Percentiles rank a stretch among this genome's conserved stretches.
phyloP scores from a whole-genome alignment of 2,329 filamentous ascomycete genomes.

The Botryotinia convoluta region DNA sequence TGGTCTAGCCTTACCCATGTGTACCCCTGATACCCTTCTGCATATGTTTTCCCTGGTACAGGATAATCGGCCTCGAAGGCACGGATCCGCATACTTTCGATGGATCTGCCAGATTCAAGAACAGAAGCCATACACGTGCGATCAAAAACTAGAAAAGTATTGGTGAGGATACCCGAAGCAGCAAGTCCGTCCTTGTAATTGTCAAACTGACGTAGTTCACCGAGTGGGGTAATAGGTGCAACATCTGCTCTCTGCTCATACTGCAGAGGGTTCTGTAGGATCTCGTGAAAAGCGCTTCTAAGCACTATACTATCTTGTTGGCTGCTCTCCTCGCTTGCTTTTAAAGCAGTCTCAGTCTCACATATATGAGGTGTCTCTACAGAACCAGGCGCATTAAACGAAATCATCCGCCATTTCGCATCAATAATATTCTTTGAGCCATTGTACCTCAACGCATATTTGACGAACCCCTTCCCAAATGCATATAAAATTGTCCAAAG shows the following conservation, averaged over 20 bases:
- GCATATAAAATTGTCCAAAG: not conserved
- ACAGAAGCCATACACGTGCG: too few relatives aligned
- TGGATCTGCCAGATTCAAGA: too few relatives aligned
- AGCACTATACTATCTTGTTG: not conserved
- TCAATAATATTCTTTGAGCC: not conserved
- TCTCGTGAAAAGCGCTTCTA: not conserved
- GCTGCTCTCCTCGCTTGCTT: too few relatives aligned
- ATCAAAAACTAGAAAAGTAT: conserved; percentile 7
- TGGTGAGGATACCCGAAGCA: not conserved
- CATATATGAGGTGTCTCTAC: accelerated
- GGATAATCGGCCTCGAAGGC: too few relatives aligned
- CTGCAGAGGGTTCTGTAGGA: not conserved
- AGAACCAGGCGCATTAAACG: too few relatives aligned
- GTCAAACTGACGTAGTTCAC: not conserved
- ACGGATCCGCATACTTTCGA: too few relatives aligned
- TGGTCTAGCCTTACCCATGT: too few relatives aligned
- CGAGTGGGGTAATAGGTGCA: accelerated
- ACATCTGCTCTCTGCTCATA: not conserved
- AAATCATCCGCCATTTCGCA: too few relatives aligned
- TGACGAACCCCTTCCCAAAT: not conserved
- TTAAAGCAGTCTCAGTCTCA: too few relatives aligned
- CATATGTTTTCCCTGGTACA: too few relatives aligned
- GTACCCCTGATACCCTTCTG: too few relatives aligned
- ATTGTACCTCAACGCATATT: not conserved
- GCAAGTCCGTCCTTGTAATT: not conserved